Evolutionary conservation across 2,329 filamentous ascomycete species (phyloP).

Genomic region (Clathrospora elynae): DNA sequence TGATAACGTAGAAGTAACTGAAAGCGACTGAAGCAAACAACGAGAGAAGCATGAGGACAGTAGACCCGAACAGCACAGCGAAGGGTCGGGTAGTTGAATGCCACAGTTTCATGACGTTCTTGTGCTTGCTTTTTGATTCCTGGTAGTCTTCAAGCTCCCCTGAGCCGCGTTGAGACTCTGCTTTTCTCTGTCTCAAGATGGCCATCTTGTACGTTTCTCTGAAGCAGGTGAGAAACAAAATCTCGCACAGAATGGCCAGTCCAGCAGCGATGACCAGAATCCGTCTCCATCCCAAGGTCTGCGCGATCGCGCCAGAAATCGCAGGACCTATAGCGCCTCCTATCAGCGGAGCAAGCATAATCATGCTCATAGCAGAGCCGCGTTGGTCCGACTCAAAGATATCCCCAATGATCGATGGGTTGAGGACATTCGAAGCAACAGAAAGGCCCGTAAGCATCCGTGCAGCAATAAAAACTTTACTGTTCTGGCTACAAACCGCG

Average conservation of each 20-base stretch:
- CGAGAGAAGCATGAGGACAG: conserved; percentile 60
- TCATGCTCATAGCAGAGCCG: conserved; percentile 62
- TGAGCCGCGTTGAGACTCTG: conserved; percentile 24
- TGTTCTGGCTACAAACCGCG: conserved; percentile 47
- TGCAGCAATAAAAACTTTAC: conserved; percentile 49
- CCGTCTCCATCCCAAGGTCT: conserved; percentile 61
- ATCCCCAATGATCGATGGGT: conserved; percentile 67
- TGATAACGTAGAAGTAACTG: conserved; percentile 55
- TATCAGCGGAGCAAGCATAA: conserved; percentile 63
- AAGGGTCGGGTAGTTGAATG: conserved; percentile 50
- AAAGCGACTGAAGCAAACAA: conserved; percentile 52
- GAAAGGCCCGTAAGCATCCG: conserved; percentile 53
- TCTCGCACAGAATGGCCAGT: conserved; percentile 57
- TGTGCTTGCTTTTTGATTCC: conserved; percentile 20
- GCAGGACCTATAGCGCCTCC: conserved; percentile 64
- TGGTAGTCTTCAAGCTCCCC: conserved; percentile 13
- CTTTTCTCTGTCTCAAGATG: conserved; percentile 52
- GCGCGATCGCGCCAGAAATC: conserved; percentile 60
- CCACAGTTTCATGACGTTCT: conserved; percentile 39
- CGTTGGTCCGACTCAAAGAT: conserved; percentile 64
- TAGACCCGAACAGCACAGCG: conserved; percentile 54
- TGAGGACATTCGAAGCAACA: conserved; percentile 61
- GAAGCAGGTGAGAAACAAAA: conserved; percentile 59
- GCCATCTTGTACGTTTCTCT: conserved; percentile 66
- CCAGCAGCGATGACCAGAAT: conserved; percentile 58